Base-by-base conservation (phyloP, 176 grass and related monocot species). In the Leersia perrieri region DNA sequence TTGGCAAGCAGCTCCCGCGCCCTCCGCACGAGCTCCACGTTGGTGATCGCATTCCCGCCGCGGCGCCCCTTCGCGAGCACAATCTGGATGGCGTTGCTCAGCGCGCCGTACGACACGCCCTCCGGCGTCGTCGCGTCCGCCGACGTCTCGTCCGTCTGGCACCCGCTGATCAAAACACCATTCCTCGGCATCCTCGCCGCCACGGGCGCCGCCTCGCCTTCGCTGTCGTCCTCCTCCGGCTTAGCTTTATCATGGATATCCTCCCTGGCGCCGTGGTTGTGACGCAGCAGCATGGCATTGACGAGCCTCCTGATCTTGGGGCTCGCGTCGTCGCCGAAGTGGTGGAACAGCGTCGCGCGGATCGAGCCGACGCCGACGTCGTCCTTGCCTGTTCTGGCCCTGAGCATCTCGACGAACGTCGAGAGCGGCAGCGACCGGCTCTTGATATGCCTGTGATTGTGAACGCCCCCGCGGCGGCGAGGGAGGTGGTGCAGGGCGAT, bases 251-350 rank as follows among this genome's bases (percentile, higher is more conserved):
- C 7, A 49, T 90, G 70, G 42, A 94, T 31, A 15, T 94, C 91
- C 76, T 5, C 70, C 42, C 27, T 70, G 67, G 14, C 5, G 49
- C 20, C 18, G 49, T 53, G 49, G 0, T 0, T 53, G 18, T 2
- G 49, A 9, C 65, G 80, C 7, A 90, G 80, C 7, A 90, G 55
- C 62, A 91, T 71, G 60, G 69, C 62, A 76, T 93, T 93, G 87
- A 95, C 75, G 84, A 98, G 93, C 71, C 80, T 89, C 92, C 94
- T 98, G 18, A 98, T 73, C 78, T 95, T 95, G 22, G 96, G 96
- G 76, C 84, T 95, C 0, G 86, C 92, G 13, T 95, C 96, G 7
- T 98, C 87, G 3, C 96, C 96, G 22, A 98, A 98, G 45, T 84
- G 41, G 60, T 82, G 68, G 65, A 93, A 98, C 66, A 98, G 76